phyloP scores from a whole-genome alignment of 2,329 filamentous ascomycete species.

The Pyrenophora tritici-repentis region DNA sequence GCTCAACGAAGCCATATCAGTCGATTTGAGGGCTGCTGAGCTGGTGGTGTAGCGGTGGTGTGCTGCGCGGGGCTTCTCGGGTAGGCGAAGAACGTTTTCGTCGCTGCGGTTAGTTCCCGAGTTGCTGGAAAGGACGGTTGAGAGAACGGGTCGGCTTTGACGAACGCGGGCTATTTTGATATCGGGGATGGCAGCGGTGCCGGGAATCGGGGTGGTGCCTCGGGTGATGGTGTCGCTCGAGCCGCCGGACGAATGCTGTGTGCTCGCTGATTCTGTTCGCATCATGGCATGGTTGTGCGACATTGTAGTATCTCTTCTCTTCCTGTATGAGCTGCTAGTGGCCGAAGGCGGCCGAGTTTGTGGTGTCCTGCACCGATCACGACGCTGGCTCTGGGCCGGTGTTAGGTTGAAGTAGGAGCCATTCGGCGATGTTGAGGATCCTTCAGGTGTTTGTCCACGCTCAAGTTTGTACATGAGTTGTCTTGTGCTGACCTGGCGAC shows the following conservation, averaged over 20 bases:
- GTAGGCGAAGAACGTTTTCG: slow-evolving; percentile 23
- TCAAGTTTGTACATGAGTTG: slow-evolving; percentile 45
- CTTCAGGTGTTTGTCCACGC: slow-evolving; percentile 43
- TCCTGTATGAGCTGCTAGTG: slow-evolving; percentile 38
- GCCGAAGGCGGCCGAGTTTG: slow-evolving; percentile 37
- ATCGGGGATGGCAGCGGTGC: slow-evolving; percentile 17
- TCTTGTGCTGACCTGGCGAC: slow-evolving; percentile 47
- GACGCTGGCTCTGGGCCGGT: slow-evolving; percentile 25
- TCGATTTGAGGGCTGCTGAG: slow-evolving; percentile 35
- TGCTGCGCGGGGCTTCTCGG: slow-evolving; percentile 16
- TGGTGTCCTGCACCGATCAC: slow-evolving; percentile 39
- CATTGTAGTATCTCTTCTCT: slow-evolving; percentile 36
- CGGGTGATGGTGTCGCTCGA: slow-evolving; percentile 30
- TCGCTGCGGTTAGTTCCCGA: slow-evolving; percentile 22
- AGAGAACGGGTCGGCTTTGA: slow-evolving; percentile 38
- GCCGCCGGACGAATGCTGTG: slow-evolving; percentile 29
- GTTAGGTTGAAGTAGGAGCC: slow-evolving; percentile 41
- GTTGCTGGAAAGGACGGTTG: slow-evolving; percentile 42
- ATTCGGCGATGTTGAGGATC: slow-evolving; percentile 43
- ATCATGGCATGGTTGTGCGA: slow-evolving; percentile 24
- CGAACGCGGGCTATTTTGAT: slow-evolving; percentile 32
- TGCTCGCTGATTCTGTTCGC: slow-evolving; percentile 25
- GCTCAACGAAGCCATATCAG: slow-evolving; percentile 47
- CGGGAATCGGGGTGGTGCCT: slow-evolving; percentile 19
- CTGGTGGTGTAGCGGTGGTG: slow-evolving; percentile 25